Base-by-base conservation (phyloP, 768 basidiomycete species). In the Boletus fagicola region DNA sequence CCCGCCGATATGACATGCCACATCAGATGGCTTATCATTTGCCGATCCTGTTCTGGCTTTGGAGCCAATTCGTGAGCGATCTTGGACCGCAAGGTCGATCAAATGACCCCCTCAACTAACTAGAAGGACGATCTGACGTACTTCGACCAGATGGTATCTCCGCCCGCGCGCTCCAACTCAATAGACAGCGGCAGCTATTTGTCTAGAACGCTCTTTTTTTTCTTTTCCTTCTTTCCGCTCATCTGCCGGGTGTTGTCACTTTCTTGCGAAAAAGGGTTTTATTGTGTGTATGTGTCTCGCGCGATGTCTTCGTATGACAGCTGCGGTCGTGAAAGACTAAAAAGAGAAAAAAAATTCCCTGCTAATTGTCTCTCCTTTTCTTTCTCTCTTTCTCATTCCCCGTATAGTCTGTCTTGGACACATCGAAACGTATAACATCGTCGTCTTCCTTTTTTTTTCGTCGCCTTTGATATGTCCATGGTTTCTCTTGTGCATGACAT, bases 1-100 rank as follows among this genome's bases (percentile, higher is more conserved):
- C 49, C 45, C 24, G 28, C 54, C 5, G 39, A 53, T 26, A n/a
- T 51, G 49, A 20, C 16, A 12, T n/a, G 30, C 49, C 45, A 36
- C 20, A 40, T 43, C 53, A 51, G 28, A 49, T 49, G 63, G 56
- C 42, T 56, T 48, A 49, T 49, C 62, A 28, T 54, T 55, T 47
- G 48, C 42, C 62, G 38, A 57, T 54, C 54, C 35, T 26, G 43
- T 46, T 49, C 38, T 43, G 38, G 45, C 45, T 28, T 35, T 31
- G 44, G 53, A 36, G 39, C 24, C 43, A 50, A 33, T 49, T 51
- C 38, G 35, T 47, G 49, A 54, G 52, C 33, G n/a, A 47, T 36
- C 24, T 48, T 45, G 52, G 45, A 22, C 36, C 30, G 40, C 45
- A 35, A 36, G n/a, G 22, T 53, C 49, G 20, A 53, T 46, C 53